Evolutionary conservation across 768 basidiomycete species (phyloP).

Genomic region (Tubosaeta sp.): DNA sequence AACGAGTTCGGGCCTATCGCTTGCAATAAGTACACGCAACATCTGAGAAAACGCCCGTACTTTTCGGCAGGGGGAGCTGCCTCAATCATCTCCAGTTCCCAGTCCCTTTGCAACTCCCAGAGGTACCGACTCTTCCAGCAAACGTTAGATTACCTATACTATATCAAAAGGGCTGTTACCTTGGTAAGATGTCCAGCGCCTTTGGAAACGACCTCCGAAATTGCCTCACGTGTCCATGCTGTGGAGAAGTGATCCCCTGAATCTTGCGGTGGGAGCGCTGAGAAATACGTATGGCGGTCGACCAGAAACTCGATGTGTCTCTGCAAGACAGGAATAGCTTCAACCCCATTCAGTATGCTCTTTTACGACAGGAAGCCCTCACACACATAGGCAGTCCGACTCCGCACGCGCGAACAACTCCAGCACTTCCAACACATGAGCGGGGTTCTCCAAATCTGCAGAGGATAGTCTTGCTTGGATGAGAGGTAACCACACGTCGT

Average conservation of each 20-base stretch:
- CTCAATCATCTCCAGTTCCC: conserved; percentile 67
- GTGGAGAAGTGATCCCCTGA: conserved; percentile 58
- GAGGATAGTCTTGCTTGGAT: conserved; percentile 50
- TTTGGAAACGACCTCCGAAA: conserved; percentile 50
- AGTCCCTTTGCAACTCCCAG: conserved; percentile 71
- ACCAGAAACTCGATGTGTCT: conserved; percentile 62
- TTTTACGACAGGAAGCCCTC: conserved; percentile 1
- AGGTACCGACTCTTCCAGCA: conserved; percentile 56
- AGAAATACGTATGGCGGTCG: conserved; percentile 34
- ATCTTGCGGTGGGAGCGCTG: conserved; percentile 39
- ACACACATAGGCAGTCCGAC: conserved; percentile 76
- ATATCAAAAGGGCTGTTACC: conserved; percentile 35
- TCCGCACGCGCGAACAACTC: conserved; percentile 64
- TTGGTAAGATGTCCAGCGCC: conserved; percentile 60
- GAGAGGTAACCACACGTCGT: conserved; percentile 73
- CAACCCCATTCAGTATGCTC: conserved; percentile 17
- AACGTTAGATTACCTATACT: conserved; percentile 10
- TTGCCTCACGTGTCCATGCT: conserved; percentile 55
- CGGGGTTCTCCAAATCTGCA: conserved; percentile 47
- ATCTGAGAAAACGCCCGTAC: conserved; percentile 27
- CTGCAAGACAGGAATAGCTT: conserved; percentile 73
- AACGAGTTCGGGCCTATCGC: conserved; percentile 39
- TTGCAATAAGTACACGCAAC: neutral
- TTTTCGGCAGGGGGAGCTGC: conserved; percentile 41
- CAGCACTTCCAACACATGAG: conserved; percentile 53